Conservation (phyloP, 148 eudicot genomes). For the Salicornia ramosissima region DNA sequence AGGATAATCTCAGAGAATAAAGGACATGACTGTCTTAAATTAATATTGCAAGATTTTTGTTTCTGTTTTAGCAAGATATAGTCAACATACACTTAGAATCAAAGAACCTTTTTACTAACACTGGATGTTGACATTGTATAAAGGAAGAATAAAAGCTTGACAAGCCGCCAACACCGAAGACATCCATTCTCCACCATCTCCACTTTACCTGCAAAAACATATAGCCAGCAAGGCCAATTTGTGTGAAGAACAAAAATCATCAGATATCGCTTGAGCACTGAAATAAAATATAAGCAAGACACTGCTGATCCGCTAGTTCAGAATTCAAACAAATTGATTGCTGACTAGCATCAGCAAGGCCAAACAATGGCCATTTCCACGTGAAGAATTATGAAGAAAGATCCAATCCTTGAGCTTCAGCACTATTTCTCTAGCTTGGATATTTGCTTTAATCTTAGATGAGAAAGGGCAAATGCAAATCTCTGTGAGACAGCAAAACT, state of each 20-base stretch:
- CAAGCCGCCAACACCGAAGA: constrained; percentile 18
- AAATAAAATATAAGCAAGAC: constrained; percentile 29
- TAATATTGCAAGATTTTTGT: constrained; percentile 8
- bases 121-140: constrained; percentile 32
- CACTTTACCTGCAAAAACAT: constrained; percentile 64
- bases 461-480: not conserved
- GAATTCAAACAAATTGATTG: constrained; percentile 12
- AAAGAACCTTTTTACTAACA: constrained; percentile 41
- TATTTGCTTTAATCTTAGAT: constrained; percentile 2
- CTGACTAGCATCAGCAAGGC: constrained; percentile 16
- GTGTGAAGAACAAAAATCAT: constrained; percentile 32
- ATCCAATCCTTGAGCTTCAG: constrained; percentile 19
- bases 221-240: constrained; percentile 37
- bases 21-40: constrained; percentile 20
- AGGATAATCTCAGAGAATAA: not conserved
- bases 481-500: not conserved
- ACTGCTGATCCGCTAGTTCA: constrained; percentile 21
- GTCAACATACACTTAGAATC: constrained; percentile 34
- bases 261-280: constrained; percentile 26
- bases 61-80: constrained; percentile 24
- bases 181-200: constrained; percentile 33
- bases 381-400: constrained; percentile 12
- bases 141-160: constrained; percentile 33
- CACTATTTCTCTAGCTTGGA: not conserved
- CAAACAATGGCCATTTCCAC: constrained; percentile 6